Evolutionary conservation across 441 rosid genomes (phyloP), one percentile per base, ranked within the genome.

Genomic region (Hura crepitans): DNA sequence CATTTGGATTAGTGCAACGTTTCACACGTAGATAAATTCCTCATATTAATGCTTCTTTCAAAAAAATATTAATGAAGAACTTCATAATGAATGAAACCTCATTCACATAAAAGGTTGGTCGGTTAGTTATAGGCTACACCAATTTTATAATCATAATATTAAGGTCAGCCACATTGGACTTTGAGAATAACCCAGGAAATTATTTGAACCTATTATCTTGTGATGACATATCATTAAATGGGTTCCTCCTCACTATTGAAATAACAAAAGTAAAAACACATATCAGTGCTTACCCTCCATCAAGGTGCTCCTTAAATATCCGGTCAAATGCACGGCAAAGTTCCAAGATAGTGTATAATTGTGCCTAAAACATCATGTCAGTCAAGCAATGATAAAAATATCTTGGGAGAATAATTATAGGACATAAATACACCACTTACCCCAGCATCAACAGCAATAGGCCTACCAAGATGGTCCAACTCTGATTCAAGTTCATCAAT

Each of bases 401-500:
- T 43, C 18, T 68, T 51, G 42, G 8, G 45, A 33, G 33, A 65
- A 28, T 15, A 78, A 64, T 13, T 55, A 18, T 2, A 15, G 10
- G n/a, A 42, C 7, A 35, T 22, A 49, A n/a, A 54, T 25, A 56
- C 56, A 57, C 68, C 54, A 75, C 93, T 78, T 70, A 93, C 98
- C 85, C 98, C 97, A 74, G 98, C 94, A 81, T 93, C 98, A 59
- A 85, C 84, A 14, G 90, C 94, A 73, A 93, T 71, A 78, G 98
- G 97, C 79, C 98, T 85, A 71, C 99, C 99, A 70, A 95, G 83
- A 80, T 81, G 91, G 72, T 92, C 93, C 82, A 95, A 66, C 83
- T 95, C 99, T 15, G 92, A 81, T 74, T 95, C 93, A 76, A 95
- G 96, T 65, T 95, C 99, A 33, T 92, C 99, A 39, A 95, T 92